These are phyloP conservation scores for Stephania japonica DNA, from an alignment of 164 flowering plant genomes.

Conservation along the genomic window DNA sequence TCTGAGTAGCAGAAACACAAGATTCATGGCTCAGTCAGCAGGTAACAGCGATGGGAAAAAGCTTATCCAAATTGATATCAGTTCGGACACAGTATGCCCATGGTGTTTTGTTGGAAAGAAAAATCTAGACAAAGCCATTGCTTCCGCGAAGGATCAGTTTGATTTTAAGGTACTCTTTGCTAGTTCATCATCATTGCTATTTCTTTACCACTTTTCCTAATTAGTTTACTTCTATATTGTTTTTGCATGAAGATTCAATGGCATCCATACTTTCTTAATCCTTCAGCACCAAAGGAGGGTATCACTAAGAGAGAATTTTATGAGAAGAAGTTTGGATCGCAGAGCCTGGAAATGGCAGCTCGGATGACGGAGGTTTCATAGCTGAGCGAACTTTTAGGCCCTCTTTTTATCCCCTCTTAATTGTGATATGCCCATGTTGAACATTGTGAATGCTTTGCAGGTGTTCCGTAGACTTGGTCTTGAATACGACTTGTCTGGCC, in stretches of 20 bases:
- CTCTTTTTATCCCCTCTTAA: background rate
- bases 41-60: constrained; percentile 41
- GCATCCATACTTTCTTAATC: constrained; percentile 82
- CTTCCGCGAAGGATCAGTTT: constrained; percentile 52
- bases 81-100: constrained; percentile 88
- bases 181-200: constrained; percentile 5
- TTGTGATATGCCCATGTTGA: background rate
- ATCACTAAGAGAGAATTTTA: constrained; percentile 53
- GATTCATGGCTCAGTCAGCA: constrained; percentile 44
- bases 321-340: constrained; percentile 59
- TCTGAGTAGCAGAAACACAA: constrained; percentile 17
- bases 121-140: constrained; percentile 82
- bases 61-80: constrained; percentile 64
- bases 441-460: constrained; percentile 33
- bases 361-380: constrained; percentile 72
- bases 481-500: constrained; percentile 62
- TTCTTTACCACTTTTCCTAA: background rate
- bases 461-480: constrained; percentile 52
- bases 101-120: constrained; percentile 97
- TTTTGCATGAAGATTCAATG: constrained; percentile 55
- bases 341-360: constrained; percentile 33
- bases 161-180: constrained; percentile 65
- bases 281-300: constrained; percentile 83
- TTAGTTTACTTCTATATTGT: background rate
- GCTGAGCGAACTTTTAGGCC: background rate